A percentile compares a stretch with the other conserved stretches of the same genome.
phyloP scores from a whole-genome alignment of 129 eudicot species.

The Centrapalus pauciflorus region DNA sequence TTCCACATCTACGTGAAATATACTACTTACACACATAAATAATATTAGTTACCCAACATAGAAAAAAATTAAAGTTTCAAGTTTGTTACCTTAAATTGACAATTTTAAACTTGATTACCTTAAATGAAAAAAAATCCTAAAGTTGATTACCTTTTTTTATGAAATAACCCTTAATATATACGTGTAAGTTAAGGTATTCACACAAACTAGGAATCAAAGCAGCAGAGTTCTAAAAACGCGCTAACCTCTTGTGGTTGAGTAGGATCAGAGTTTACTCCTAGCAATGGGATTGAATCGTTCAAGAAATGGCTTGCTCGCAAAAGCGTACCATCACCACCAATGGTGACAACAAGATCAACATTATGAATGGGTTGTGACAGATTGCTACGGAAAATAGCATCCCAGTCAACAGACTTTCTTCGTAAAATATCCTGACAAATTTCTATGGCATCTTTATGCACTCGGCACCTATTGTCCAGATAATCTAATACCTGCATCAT shows the following conservation, averaged over 20 bases:
- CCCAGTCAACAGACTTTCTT: constrained; percentile 59
- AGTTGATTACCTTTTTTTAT: too few species aligned
- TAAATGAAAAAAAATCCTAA: too few species aligned
- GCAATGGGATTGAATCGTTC: constrained; percentile 71
- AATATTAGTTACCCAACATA: too few species aligned
- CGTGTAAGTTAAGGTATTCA: not conserved
- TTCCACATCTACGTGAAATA: too few species aligned
- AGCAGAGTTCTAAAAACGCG: not conserved
- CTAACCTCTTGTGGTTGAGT: constrained; percentile 78
- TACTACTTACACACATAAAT: too few species aligned
- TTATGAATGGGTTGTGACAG: constrained; percentile 55
- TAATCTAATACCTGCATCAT: constrained; percentile 44
- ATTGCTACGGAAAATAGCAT: constrained; percentile 49
- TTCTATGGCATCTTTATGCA: constrained; percentile 69
- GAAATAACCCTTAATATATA: too few species aligned
- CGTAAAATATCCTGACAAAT: constrained; percentile 62
- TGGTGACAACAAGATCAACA: constrained; percentile 75
- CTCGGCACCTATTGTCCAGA: constrained; percentile 49
- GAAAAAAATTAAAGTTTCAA: too few species aligned
- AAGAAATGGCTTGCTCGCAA: constrained; percentile 82
- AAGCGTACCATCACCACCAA: constrained; percentile 95
- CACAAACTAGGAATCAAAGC: not conserved
- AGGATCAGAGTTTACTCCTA: constrained; percentile 94
- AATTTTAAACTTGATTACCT: too few species aligned
- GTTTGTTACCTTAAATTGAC: too few species aligned